These are phyloP conservation scores for Colletotrichum coccodes DNA, from an alignment of 2,329 filamentous ascomycete species.

Conservation along the genomic window DNA sequence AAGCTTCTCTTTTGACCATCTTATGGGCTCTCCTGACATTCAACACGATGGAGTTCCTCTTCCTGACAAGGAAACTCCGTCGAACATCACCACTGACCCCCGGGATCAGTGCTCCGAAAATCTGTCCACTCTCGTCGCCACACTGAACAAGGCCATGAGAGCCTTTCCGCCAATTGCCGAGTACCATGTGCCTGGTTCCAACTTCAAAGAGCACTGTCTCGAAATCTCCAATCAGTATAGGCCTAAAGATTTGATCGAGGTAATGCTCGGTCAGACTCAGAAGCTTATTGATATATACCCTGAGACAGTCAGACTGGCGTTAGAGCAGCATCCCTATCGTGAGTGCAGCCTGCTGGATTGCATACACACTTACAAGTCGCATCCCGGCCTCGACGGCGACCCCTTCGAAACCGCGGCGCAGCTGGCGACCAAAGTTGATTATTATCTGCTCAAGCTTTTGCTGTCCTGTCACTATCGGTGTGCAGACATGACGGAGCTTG, in stretches of 20 bases:
- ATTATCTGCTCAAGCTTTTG: conserved; percentile 48
- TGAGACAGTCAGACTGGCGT: conserved; percentile 36
- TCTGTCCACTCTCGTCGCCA: conserved; percentile 2
- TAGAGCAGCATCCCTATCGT: conserved; percentile 10
- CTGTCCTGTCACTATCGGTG: conserved; percentile 48
- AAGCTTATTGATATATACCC: conserved; percentile 49
- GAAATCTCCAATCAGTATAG: conserved; percentile 38
- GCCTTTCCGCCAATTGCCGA: conserved; percentile 11
- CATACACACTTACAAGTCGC: conserved; percentile 40
- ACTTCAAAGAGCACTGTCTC: conserved; percentile 37
- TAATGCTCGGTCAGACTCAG: conserved; percentile 46
- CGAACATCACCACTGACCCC: background rate
- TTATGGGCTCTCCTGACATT: background rate
- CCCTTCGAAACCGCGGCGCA: conserved; percentile 29
- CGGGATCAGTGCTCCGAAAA: conserved; percentile 5
- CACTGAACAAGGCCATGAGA: conserved; percentile 6
- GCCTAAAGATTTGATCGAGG: conserved; percentile 43
- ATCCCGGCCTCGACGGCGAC: background rate
- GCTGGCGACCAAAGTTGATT: conserved; percentile 39
- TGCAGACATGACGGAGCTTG: conserved; percentile 49
- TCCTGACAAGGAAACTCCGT: background rate
- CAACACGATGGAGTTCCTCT: background rate
- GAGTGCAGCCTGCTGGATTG: conserved; percentile 45
- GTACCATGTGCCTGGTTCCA: conserved; percentile 36
- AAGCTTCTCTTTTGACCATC: conserved; percentile 16